Conservation (phyloP, 345 rosid genomes). For the Orychophragmus violaceus region DNA sequence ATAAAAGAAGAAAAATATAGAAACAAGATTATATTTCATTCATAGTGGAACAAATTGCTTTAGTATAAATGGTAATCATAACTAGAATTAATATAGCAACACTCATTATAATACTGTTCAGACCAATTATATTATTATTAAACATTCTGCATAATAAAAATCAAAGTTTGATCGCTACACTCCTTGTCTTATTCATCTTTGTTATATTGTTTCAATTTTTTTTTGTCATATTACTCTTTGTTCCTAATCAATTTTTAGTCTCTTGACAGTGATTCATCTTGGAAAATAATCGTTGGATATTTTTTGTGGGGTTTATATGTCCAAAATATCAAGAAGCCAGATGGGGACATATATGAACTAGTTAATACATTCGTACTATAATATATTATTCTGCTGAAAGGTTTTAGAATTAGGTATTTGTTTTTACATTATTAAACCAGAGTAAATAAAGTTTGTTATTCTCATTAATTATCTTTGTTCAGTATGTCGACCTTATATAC, state of each 20-base stretch:
- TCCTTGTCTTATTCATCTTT: not conserved
- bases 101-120: not conserved
- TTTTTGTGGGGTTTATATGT: not conserved
- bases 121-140: not conserved
- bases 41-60: not conserved
- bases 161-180: not conserved
- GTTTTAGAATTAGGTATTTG: not conserved
- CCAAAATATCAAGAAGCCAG: not conserved
- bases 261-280: not conserved
- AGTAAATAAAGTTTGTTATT: no score
- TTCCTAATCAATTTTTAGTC: not conserved
- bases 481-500: no score
- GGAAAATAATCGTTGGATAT: not conserved
- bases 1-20: not conserved
- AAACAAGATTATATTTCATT: not conserved
- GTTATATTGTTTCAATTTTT: not conserved
- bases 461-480: no score
- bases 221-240: not conserved
- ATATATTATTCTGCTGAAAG: not conserved
- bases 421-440: not conserved
- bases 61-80: not conserved
- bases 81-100: not conserved
- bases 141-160: not conserved
- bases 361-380: not conserved
- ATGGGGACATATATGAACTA: not conserved